These are phyloP conservation scores for Punctularia strigosozonata DNA, from an alignment of 768 basidiomycete genomes.

Conservation along the genomic window DNA sequence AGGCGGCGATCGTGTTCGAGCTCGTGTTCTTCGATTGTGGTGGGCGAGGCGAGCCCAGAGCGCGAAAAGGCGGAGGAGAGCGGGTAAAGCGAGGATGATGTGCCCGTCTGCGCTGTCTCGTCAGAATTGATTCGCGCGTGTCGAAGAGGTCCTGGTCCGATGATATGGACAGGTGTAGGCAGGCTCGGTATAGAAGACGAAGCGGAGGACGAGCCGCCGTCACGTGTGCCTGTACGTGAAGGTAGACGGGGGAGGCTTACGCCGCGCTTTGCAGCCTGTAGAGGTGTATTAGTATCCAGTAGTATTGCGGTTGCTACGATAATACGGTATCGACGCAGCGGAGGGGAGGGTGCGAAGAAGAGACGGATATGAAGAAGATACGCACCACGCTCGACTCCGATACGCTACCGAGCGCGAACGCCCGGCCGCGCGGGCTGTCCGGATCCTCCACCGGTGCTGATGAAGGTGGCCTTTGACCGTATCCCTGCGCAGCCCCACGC, in stretches of 20 bases:
- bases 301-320: too few species aligned
- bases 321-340: too few species aligned
- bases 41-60: slow-evolving; percentile 54
- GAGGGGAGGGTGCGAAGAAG: too few species aligned
- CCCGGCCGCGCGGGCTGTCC: too few species aligned
- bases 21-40: slow-evolving; percentile 35
- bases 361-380: too few species aligned
- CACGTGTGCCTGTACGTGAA: slow-evolving; percentile 10
- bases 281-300: too few species aligned
- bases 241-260: slow-evolving; percentile 22
- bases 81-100: slow-evolving; percentile 73
- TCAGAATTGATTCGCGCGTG: slow-evolving; percentile 22
- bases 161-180: slow-evolving; percentile 9
- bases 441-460: too few species aligned
- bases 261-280: too few species aligned
- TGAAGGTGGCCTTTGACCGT: too few species aligned
- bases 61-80: slow-evolving; percentile 49
- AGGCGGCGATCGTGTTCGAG: slow-evolving; percentile 29
- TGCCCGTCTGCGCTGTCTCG: slow-evolving; percentile 50
- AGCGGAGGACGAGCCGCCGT: slow-evolving; percentile 10
- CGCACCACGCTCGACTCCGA: too few species aligned
- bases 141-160: slow-evolving; percentile 2
- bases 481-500: too few species aligned
- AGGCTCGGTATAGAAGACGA: slow-evolving; percentile 17
- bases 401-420: too few species aligned